Evolutionary conservation across 305 asterid species (phyloP).

Genomic region (Fraxinus sp.): DNA sequence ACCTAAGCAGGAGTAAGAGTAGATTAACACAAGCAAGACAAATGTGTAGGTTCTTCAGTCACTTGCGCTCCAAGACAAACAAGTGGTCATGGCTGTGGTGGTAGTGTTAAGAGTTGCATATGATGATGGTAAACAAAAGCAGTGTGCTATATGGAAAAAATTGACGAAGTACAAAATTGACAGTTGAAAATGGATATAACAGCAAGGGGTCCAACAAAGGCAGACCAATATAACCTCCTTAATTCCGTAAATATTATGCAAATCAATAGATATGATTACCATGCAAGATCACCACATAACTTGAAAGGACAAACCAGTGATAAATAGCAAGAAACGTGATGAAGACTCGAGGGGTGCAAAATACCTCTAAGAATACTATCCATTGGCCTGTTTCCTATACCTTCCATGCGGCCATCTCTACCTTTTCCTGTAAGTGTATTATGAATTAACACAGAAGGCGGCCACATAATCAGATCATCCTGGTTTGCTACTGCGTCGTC

Average conservation of each 20-base stretch:
- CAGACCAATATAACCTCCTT: background rate
- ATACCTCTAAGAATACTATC: slow-evolving; percentile 93
- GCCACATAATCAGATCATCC: slow-evolving; percentile 92
- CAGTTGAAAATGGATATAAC: background rate
- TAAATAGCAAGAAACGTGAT: slow-evolving; percentile 29
- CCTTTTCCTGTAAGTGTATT: slow-evolving; percentile 82
- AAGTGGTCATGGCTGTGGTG: slow-evolving; percentile 8
- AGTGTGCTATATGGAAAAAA: background rate
- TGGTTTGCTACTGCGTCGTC: slow-evolving; percentile 68
- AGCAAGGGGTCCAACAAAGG: background rate
- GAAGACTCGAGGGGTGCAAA: slow-evolving; percentile 30
- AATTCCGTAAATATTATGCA: slow-evolving; percentile 19
- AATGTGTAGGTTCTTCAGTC: background rate
- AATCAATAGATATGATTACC: slow-evolving; percentile 19
- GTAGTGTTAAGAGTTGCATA: background rate
- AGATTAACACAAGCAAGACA: background rate
- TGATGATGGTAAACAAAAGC: background rate
- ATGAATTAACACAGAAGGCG: slow-evolving; percentile 86
- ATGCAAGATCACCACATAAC: slow-evolving; percentile 23
- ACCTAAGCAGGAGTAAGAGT: background rate
- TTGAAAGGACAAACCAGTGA: slow-evolving; percentile 26
- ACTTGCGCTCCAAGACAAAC: background rate
- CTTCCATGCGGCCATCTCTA: slow-evolving; percentile 90
- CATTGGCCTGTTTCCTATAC: slow-evolving; percentile 95
- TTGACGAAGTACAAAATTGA: background rate